Evolutionary conservation across 192 early-diverging fungal species (phyloP), one percentile per base, ranked within the genome.

Genomic region (Rhizophagus prolifer): DNA sequence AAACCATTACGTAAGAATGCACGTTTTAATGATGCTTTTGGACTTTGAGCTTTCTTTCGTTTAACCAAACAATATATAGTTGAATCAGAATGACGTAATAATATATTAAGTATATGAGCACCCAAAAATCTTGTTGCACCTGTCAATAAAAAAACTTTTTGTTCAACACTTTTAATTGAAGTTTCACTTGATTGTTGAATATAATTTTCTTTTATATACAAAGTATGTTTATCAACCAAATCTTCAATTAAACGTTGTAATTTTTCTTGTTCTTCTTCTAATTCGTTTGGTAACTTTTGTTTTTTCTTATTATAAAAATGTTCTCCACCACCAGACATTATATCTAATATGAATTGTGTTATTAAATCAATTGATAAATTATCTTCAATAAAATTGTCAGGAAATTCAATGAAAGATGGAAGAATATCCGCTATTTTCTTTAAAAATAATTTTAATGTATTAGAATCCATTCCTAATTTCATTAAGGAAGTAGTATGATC

Each of bases 191-290:
- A 21, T 36, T 34, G 41, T 44, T 68, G 66, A 44, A 3, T n/a
- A 68, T 68, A 68, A 44, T 28, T 68, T 7, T 38, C 34, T 41
- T 21, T 36, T 21, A 68, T 68, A 9, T 68, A 68, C 9, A 68
- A 28, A 44, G 66, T 44, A 23, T 68, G 38, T 68, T 68, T 68
- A 68, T 68, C 66, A n/a, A 68, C 66, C 4, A 68, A 30, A 21
- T 44, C 66, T 23, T 68, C 66, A 21, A 68, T 3, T 41, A 5
- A 21, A 12, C 9, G 9, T 68, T 68, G 66, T 46, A 23, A 19
- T 38, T 44, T 34, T 44, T 68, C 38, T 68, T 23, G 38, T 12
- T 44, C 38, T 44, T 38, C 21, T 41, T 68, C 36, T 41, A 41
- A 41, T 44, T 44, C 23, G 16, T 67, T 38, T 38, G 38, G 21